These are phyloP conservation scores for Pleurotus tuoliensis DNA, from an alignment of 768 basidiomycete genomes.

Conservation along the genomic window DNA sequence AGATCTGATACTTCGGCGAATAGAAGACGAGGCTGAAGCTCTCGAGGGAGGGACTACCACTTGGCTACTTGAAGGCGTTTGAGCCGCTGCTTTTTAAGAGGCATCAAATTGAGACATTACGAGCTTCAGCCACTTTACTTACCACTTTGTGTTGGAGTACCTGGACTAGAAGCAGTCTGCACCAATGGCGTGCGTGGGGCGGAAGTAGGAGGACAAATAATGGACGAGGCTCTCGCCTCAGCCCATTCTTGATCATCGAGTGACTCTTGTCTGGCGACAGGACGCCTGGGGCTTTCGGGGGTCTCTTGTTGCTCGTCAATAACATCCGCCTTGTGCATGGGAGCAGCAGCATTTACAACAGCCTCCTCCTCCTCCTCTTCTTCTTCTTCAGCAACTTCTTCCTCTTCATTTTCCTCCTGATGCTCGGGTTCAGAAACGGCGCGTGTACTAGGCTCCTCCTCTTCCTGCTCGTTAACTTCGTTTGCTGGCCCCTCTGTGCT, in stretches of 20 bases:
- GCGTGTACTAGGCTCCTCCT: neutral
- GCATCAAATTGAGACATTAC: too few species aligned
- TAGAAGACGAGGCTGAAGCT: neutral
- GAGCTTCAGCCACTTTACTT: too few species aligned
- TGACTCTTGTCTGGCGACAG: conserved; percentile 1
- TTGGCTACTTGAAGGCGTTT: too few species aligned
- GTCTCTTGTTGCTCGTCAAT: neutral
- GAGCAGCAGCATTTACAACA: too few species aligned
- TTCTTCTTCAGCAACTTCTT: neutral
- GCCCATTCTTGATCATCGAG: conserved; percentile 2
- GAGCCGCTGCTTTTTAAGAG: too few species aligned
- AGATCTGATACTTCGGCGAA: neutral
- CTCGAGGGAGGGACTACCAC: too few species aligned
- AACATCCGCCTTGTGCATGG: neutral
- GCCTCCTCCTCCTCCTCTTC: too few species aligned
- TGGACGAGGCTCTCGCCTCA: neutral
- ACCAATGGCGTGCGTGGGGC: neutral
- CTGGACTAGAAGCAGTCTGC: too few species aligned
- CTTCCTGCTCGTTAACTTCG: neutral
- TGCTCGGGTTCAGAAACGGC: neutral
- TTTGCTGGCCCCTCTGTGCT: neutral
- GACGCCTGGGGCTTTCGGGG: neutral
- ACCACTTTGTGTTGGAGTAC: too few species aligned
- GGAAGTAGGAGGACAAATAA: neutral
- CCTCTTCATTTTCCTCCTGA: neutral